Evolutionary conservation across 306 rosid genomes (phyloP), one percentile per base, ranked within the genome.

Genomic region (Medicago truncatula): DNA sequence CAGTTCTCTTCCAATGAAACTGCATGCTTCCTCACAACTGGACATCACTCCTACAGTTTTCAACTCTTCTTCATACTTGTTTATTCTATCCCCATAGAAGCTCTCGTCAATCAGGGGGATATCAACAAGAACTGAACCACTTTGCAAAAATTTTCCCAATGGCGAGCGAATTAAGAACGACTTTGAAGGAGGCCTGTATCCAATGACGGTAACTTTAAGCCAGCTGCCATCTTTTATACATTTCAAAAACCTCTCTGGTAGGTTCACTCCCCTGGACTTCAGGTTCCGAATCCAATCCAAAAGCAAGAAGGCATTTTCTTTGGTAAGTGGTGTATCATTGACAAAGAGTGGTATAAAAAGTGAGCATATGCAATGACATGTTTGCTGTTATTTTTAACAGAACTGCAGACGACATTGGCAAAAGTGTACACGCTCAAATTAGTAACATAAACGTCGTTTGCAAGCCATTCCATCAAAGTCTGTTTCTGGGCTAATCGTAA

Each of bases 41-140:
- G 80, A 84, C 93, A 85, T 89, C 62, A 93, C 96, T 41, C 98
- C 97, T 64, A 89, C 6, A 52, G 75, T 73, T 50, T 83, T 87
- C 25, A 93, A 85, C 85, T 85, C 97, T 20, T 77, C 92, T 76
- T 70, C 15, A 38, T 89, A 89, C 8, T 34, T 43, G 3, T 47
- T 76, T 71, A 93, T 80, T 70, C 2, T 31, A 3, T 73, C 9
- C 11, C 87, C 97, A 70, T 93, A 93, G 77, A 77, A 88, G 8
- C 10, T 69, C 41, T 28, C 57, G 75, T 91, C 97, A 66, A 93
- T 67, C 54, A 89, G 72, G 2, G 98, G 92, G 59, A 93, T 87
- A 54, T 93, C 98, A 20, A 88, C 97, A 70, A 87, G 89, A 52
- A 50, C 72, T 0, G 90, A 89, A 57, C 86, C 89, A 13, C 44